Percentiles rank a stretch among this genome's conserved stretches.
Conservation (phyloP, 1,284 basidiomycete genomes). For the Puccinia horiana region DNA sequence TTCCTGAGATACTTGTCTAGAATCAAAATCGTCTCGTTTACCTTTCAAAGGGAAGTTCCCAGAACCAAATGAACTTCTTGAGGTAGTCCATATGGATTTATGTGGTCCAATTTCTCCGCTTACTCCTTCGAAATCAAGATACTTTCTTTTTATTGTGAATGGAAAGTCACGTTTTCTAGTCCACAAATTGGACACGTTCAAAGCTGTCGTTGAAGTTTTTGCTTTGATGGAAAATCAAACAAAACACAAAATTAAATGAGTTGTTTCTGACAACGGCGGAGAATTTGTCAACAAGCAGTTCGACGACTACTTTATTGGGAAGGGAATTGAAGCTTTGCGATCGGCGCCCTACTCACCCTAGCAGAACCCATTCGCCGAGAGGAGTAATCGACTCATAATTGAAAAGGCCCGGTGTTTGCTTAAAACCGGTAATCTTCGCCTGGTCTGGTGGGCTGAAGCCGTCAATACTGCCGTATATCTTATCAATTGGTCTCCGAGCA, state of each 20-base stretch:
- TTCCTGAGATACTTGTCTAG: neutral
- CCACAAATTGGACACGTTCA: neutral
- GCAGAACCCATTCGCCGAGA: neutral
- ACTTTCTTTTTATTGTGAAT: neutral
- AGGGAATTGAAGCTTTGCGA: neutral
- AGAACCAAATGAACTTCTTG: neutral
- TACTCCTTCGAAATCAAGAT: neutral
- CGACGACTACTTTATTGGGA: neutral
- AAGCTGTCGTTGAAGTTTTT: neutral
- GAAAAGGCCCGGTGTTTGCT: neutral
- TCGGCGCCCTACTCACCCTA: neutral
- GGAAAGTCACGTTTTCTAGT: neutral
- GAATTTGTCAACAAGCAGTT: neutral
- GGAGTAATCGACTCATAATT: neutral
- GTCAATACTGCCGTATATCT: neutral
- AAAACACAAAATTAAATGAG: neutral
- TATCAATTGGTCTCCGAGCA: no score
- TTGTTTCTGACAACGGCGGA: neutral
- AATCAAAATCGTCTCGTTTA: neutral
- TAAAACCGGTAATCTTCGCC: neutral
- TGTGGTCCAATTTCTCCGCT: constrained; percentile 23
- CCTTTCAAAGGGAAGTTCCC: neutral
- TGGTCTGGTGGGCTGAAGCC: neutral
- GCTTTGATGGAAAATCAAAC: neutral
- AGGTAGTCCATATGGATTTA: neutral